Evolutionary conservation across 768 basidiomycete genomes (phyloP), one percentile per base, ranked within the genome.

Genomic region (Lentinus tigrinus): DNA sequence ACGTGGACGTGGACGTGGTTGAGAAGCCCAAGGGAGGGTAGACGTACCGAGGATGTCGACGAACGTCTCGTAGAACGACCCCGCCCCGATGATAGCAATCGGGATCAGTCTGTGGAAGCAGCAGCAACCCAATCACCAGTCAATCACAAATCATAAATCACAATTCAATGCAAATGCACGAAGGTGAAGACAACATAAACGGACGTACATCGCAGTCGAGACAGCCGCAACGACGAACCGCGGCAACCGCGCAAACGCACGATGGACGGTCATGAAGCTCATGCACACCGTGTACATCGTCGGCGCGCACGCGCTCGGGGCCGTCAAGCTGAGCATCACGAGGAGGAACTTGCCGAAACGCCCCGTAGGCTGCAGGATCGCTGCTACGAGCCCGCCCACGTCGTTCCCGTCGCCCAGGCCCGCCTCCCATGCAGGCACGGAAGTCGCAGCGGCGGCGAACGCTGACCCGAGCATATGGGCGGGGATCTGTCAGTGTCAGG

Each of bases 241-340:
- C 19, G 80, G 80, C 21, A 81, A 64, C 24, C 67, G 57, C 47
- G 69, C 57, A 43, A 76, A 72, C 55, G 69, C 63, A 21, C 60
- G 65, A 13, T 72, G 66, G 8, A 77, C 54, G 8, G 77, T 69
- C 77, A 78, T 77, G 62, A 79, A 68, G 50, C 77, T 78, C 36
- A 78, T 78, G 50, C 77, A 75, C 61, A 75, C 80, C 17, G 79
- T 78, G 64, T 87, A 87, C 74, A 85, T 82, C 37, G 81, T 80
- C 1, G 83, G 84, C 8, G 81, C 81, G 48, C 79, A 78, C 58
- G 82, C 83, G 59, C 79, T 80, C 11, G 80, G 78, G 34, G 83
- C 76, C 47, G 75, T 80, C 61, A 80, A 64, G 16, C 78, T 78
- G 36, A 81, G 70, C 39, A 80, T 51, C 49, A 79, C 75, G 48